Base-by-base conservation (phyloP, 2,329 filamentous ascomycete genomes). In the Arthrobotrys sphaeroides region DNA sequence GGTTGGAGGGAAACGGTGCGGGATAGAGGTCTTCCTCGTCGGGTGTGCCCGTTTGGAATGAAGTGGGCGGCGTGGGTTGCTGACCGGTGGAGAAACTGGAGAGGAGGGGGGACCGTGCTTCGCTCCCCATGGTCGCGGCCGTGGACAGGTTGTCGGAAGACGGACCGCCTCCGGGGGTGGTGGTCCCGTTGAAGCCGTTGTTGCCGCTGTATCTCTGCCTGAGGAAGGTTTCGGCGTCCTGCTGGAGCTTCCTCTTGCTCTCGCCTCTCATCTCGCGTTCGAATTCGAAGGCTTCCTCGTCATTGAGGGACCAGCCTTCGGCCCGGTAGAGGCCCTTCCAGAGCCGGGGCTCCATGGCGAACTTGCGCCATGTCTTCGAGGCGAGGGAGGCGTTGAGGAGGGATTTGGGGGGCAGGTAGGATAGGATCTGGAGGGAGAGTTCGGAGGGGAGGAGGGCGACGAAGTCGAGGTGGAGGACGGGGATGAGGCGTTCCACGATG, bases 381-480 rank as follows among this genome's bases (percentile, higher is more conserved):
- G 93, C 89, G 47, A 88, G 87, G 0, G 93, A 92, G 1, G 94
- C 91, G 57, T 88, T 89, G 68, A 98, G 86, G 40, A 99, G 85
- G 0, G 93, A 95, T 26, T 89, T 82, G 0, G 93, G 91, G 65
- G 94, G 91, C 57, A 99, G 89, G 80, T 93, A 95, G 13, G 91
- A 90, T 45, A 99, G 90, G 47, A 98, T 90, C 80, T 96, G 91
- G 47, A 95, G 89, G 75, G 93, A 96, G 79, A 99, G 91, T 82
- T 99, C 95, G 24, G 92, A 89, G 0, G 95, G 95, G 0, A 99
- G 88, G 80, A 92, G 89, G 77, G 88, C 85, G 43, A 97, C 89
- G 65, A 97, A 97, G 83, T 99, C 92, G 83, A 97, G 94, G 82
- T 97, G 94, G 1, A 98, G 89, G 61, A 94, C 87, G 2, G 93